Percentiles rank a stretch among this genome's conserved stretches.
Conservation (phyloP, 208 protist genomes). For the Porcisia deanei region DNA sequence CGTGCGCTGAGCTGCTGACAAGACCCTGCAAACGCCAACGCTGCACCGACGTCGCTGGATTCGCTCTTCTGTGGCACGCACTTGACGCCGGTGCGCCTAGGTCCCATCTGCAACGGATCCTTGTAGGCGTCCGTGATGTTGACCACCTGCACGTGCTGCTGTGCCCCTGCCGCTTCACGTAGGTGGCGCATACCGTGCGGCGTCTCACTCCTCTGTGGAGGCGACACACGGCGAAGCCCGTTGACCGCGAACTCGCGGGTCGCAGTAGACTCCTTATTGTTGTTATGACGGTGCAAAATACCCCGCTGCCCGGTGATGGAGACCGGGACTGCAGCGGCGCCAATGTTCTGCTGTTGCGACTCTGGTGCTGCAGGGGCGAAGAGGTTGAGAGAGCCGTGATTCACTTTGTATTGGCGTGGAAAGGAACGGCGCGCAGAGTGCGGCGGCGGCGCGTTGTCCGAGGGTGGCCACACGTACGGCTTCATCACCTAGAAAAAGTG, state of each 20-base stretch:
- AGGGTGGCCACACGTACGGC: slow-evolving; percentile 30
- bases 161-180: slow-evolving; percentile 31
- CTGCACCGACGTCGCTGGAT: slow-evolving; percentile 35
- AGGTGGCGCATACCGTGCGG: slow-evolving; percentile 66
- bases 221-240: slow-evolving; percentile 50
- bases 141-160: slow-evolving; percentile 81
- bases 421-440: slow-evolving; percentile 25
- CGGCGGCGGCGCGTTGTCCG: slow-evolving; percentile 23
- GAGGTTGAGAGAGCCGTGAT: slow-evolving; percentile 50
- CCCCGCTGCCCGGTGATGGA: slow-evolving; percentile 21
- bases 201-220: slow-evolving; percentile 33
- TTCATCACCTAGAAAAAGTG: slow-evolving; percentile 11
- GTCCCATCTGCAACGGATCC: slow-evolving; percentile 58
- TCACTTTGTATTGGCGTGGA: slow-evolving; percentile 21
- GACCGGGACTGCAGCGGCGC: neutral
- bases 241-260: slow-evolving; percentile 60
- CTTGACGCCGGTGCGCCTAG: slow-evolving; percentile 38
- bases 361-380: slow-evolving; percentile 16
- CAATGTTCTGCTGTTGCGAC: neutral
- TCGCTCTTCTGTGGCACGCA: slow-evolving; percentile 28
- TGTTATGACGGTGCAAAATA: slow-evolving; percentile 29
- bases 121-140: slow-evolving; percentile 71
- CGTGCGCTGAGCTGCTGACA: slow-evolving; percentile 41
- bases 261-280: slow-evolving; percentile 50
- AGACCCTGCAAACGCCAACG: slow-evolving; percentile 36